Base-by-base conservation (phyloP, 2,329 filamentous ascomycete genomes). In the Neocatenulostroma microsporum region DNA sequence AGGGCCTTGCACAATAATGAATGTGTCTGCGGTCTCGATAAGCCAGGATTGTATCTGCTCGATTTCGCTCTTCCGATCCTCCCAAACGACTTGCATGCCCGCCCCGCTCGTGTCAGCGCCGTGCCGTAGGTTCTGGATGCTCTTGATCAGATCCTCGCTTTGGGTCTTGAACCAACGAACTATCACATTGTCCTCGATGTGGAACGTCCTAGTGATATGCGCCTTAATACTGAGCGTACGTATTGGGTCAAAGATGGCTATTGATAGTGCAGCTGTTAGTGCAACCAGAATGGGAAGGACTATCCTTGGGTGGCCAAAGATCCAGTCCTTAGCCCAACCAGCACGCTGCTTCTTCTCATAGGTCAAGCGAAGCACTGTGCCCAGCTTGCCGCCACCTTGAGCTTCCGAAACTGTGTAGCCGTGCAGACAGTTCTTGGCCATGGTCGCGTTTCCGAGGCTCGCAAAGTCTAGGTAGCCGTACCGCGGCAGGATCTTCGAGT, bases 341-440 rank as follows among this genome's bases (percentile, higher is more conserved):
- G 76, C 68, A 51, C 87, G 91, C 32, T 80, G 74, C 44, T 79
- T 82, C 47, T 79, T 76, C 57, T 94, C 83, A 51, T 94, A 96
- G 2, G 82, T 84, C 34, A 96, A 70, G 25, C 86, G 80, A 40
- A 98, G 68, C 7, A 78, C 69, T 0, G 88, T 94, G 1, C 84
- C 83, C 17, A 67, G 66, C 50, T 82, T 82, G 3, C 85, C 86
- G 28, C 85, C 85, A 4, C 84, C 84, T 26, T 75, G 68, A 5
- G 60, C 60, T 50, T 86, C 80, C 0, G 70, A 60, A 1, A 94
- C 76, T 3, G 80, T 68, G 42, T 83, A 83, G 0, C 89, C 88
- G 58, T 98, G 91, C 64, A 95, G 72, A 54, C 89, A 96, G 52
- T 94, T 94, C 50, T 84, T 81, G 0, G 88, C 87, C 76, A 91